Conservation (phyloP, 257 asterid species). For the Nicotiana tabacum region DNA sequence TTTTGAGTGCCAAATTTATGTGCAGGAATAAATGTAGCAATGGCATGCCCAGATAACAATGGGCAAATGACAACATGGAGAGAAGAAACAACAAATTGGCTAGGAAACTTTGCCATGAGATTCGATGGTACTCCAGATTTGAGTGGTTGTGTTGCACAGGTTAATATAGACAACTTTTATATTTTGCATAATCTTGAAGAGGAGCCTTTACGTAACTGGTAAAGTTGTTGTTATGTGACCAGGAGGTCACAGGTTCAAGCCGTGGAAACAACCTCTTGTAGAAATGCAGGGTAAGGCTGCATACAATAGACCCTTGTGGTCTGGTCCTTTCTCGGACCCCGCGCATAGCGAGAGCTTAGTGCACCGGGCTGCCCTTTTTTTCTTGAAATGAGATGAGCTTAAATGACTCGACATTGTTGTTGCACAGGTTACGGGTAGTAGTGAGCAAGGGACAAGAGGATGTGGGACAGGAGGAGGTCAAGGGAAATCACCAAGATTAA, state of each 20-base stretch:
- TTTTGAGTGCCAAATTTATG: neutral
- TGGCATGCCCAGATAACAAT: constrained; percentile 71
- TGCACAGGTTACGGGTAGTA: constrained; percentile 49
- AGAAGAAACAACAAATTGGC: constrained; percentile 72
- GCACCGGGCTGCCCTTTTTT: too few species aligned
- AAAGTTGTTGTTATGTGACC: too few species aligned
- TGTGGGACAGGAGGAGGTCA: constrained; percentile 70
- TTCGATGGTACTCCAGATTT: constrained; percentile 68
- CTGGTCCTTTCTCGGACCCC: too few species aligned
- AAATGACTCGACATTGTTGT: neutral
- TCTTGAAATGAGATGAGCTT: neutral
- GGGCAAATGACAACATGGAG: constrained; percentile 52
- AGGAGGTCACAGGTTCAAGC: too few species aligned
- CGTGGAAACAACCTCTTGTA: too few species aligned
- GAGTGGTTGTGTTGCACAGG: constrained; percentile 60
- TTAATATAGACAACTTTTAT: constrained; percentile 5
- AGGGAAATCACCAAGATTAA: constrained; percentile 31
- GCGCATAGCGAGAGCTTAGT: too few species aligned
- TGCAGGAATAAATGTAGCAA: constrained; percentile 65
- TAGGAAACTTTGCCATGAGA: constrained; percentile 61
- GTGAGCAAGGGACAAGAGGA: constrained; percentile 33
- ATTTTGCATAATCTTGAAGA: too few species aligned
- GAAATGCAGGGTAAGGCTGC: too few species aligned
- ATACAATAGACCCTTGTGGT: too few species aligned
- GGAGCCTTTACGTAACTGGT: too few species aligned